Evolutionary conservation across 1,284 basidiomycete species (phyloP).

Genomic region (Calocybe gambosa): DNA sequence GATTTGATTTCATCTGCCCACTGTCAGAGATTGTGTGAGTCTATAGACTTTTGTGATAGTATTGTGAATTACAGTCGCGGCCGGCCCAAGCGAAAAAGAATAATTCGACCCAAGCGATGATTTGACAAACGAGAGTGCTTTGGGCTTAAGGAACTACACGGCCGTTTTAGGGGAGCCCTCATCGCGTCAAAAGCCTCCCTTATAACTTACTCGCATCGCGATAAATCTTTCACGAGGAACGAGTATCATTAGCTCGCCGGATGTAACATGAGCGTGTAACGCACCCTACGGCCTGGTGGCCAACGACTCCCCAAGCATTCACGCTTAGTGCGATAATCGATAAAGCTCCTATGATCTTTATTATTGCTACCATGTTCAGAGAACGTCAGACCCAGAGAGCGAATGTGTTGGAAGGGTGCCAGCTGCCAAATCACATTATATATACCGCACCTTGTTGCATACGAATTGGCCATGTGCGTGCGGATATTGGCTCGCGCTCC

Average conservation of each 20-base stretch:
- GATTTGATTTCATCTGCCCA: constrained; percentile 43
- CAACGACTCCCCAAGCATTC: constrained; percentile 36
- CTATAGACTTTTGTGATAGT: neutral
- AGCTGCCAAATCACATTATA: too few species aligned
- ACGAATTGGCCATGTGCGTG: neutral
- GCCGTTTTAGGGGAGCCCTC: neutral
- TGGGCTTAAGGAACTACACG: constrained; percentile 37
- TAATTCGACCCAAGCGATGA: constrained; percentile 37
- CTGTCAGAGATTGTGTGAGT: constrained; percentile 17
- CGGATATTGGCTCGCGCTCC: neutral
- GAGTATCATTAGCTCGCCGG: neutral
- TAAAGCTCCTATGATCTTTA: constrained; percentile 9
- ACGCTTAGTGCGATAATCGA: constrained; percentile 15
- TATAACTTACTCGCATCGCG: constrained; percentile 28
- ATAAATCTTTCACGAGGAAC: constrained; percentile 25
- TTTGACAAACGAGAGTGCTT: constrained; percentile 39
- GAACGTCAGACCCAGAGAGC: too few species aligned
- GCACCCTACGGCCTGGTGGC: constrained; percentile 37
- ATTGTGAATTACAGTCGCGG: constrained; percentile 31
- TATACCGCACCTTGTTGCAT: too few species aligned
- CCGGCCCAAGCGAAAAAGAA: constrained; percentile 37
- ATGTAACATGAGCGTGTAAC: constrained; percentile 6
- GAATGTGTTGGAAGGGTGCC: too few species aligned
- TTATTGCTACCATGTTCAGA: constrained; percentile 10
- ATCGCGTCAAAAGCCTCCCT: neutral